These are phyloP conservation scores for Chlorella vulgaris DNA, from an alignment of 139 green algal species.

Conservation along the genomic window DNA sequence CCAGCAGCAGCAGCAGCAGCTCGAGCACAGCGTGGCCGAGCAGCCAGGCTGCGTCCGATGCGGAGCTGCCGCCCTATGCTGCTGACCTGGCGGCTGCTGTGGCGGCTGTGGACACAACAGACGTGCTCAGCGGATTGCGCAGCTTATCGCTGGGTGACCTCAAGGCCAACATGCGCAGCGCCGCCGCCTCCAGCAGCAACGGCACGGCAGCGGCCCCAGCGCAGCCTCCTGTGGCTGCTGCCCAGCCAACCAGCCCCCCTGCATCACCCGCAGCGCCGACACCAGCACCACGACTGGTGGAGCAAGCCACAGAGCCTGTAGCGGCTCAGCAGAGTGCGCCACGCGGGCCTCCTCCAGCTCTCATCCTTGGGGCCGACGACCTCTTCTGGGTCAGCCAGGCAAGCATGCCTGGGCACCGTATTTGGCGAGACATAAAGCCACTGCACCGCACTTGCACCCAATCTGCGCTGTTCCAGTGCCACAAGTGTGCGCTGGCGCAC, in stretches of 20 bases:
- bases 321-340: not conserved
- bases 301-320: not conserved
- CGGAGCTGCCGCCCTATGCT: slow-evolving; percentile 31
- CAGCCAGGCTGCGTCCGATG: not conserved
- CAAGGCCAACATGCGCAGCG: not conserved
- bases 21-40: slow-evolving; percentile 6
- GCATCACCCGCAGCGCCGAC: no score
- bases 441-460: no score
- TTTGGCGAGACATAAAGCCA: no score
- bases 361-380: slow-evolving; percentile 74
- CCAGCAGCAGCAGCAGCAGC: not conserved
- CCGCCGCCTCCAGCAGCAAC: not conserved
- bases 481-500: no score
- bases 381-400: slow-evolving; percentile 78
- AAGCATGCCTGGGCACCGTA: no score
- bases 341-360: slow-evolving; percentile 55
- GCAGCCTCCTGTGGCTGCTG: not conserved
- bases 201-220: not conserved
- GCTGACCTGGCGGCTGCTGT: slow-evolving; percentile 44
- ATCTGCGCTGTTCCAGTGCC: no score
- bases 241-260: not conserved
- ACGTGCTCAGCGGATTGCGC: slow-evolving; percentile 40
- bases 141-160: not conserved
- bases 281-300: not conserved
- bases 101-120: slow-evolving; percentile 41